Conservation (phyloP, 768 basidiomycete species). For the Hygrophorus pudorinus region DNA sequence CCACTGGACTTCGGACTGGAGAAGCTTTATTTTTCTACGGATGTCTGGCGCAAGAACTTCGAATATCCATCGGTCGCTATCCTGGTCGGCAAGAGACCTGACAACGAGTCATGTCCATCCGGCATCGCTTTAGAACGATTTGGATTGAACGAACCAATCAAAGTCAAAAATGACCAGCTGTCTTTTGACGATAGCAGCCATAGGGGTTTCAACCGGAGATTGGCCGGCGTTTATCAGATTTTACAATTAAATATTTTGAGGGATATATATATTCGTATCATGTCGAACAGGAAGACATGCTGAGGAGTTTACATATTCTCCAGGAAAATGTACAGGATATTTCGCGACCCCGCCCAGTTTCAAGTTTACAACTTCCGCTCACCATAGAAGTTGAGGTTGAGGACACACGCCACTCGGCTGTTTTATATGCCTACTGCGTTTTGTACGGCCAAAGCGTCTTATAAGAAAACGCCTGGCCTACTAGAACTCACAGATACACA, state of each 20-base stretch:
- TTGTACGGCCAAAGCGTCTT: slow-evolving; percentile 69
- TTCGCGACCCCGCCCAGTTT: too few species aligned
- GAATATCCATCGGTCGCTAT: slow-evolving; percentile 89
- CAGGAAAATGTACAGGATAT: neutral
- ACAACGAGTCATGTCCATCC: slow-evolving; percentile 4
- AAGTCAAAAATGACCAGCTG: slow-evolving; percentile 94
- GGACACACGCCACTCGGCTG: neutral
- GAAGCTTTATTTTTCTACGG: slow-evolving; percentile 68
- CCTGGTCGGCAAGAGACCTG: slow-evolving; percentile 91
- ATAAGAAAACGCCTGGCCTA: slow-evolving; percentile 72
- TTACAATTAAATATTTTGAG: too few species aligned
- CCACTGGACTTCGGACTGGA: slow-evolving; percentile 66
- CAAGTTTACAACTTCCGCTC: neutral
- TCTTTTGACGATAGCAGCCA: slow-evolving; percentile 24
- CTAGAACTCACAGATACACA: slow-evolving; percentile 66
- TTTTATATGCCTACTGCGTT: slow-evolving; percentile 51
- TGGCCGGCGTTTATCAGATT: neutral
- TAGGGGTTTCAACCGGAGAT: slow-evolving; percentile 10
- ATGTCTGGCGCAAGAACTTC: slow-evolving; percentile 82
- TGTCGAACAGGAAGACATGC: neutral
- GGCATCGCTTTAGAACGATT: slow-evolving; percentile 1
- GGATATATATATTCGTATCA: too few species aligned
- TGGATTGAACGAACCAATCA: slow-evolving; percentile 59
- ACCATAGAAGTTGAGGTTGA: slow-evolving; percentile 10
- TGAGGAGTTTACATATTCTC: neutral